These are phyloP conservation scores for Oenanthe javanica DNA, from an alignment of 140 eudicot genomes.

Conservation along the genomic window DNA sequence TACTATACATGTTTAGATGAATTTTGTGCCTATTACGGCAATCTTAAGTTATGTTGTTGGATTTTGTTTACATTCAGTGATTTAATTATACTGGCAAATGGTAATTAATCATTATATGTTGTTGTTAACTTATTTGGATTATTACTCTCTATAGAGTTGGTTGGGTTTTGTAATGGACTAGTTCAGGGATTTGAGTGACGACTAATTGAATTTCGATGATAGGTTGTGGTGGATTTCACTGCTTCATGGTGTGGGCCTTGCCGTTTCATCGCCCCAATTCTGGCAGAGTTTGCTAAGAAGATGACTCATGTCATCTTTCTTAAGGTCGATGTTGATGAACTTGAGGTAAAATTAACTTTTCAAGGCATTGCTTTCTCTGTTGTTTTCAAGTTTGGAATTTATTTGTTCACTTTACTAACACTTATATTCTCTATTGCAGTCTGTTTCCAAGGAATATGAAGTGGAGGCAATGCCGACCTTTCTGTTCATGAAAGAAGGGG, in stretches of 20 bases:
- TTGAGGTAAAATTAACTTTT: conserved; percentile 37
- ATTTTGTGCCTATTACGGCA: too few species aligned
- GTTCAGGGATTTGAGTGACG: neutral
- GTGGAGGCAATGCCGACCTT: conserved; percentile 95
- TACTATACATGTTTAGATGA: too few species aligned
- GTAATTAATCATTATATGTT: neutral
- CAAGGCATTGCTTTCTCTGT: neutral
- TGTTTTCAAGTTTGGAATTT: neutral
- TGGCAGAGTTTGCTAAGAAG: conserved; percentile 79
- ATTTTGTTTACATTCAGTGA: too few species aligned
- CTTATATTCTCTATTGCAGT: conserved; percentile 23
- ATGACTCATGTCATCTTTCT: conserved; percentile 49
- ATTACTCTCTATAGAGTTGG: neutral
- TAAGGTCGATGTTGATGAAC: conserved; percentile 88
- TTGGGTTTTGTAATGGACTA: neutral
- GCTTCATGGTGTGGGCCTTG: conserved; percentile 99
- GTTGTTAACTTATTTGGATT: neutral
- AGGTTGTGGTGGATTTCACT: conserved; percentile 91
- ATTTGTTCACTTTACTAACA: neutral
- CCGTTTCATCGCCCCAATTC: conserved; percentile 77
- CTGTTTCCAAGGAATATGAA: conserved; percentile 40
- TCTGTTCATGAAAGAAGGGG: conserved; percentile 55
- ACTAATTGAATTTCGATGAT: conserved; percentile 4
- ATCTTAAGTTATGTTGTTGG: neutral
- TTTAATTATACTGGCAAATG: neutral